These are phyloP conservation scores for Colletotrichum echinochloae DNA, from an alignment of 2,329 filamentous ascomycete species.

Conservation along the genomic window DNA sequence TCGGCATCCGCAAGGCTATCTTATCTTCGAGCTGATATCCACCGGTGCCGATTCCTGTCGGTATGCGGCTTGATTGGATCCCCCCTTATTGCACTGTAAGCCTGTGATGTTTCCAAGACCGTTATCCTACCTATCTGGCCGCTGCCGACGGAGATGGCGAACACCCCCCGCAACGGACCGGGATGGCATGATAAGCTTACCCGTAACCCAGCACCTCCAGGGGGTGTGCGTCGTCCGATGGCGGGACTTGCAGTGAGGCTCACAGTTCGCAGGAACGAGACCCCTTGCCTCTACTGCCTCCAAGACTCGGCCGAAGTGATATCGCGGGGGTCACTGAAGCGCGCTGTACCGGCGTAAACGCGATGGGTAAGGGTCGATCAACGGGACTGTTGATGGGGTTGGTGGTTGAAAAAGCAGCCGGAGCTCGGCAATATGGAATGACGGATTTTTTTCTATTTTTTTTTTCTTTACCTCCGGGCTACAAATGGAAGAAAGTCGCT, in stretches of 20 bases:
- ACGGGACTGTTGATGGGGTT: neutral
- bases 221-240: constrained; percentile 8
- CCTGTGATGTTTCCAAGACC: constrained; percentile 18
- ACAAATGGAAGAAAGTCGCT: constrained; percentile 7
- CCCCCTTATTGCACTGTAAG: constrained; percentile 18
- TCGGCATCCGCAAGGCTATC: neutral
- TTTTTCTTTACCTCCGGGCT: neutral
- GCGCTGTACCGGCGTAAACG: neutral
- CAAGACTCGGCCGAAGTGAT: neutral
- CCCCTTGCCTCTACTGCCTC: neutral
- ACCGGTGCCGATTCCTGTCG: constrained; percentile 12
- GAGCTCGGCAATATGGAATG: constrained; percentile 18
- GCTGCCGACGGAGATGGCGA: neutral
- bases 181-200: constrained; percentile 33
- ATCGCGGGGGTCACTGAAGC: neutral
- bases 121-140: constrained; percentile 27
- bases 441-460: neutral
- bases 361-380: neutral
- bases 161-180: constrained; percentile 9
- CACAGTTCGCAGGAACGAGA: neutral
- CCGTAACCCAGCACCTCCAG: constrained; percentile 21
- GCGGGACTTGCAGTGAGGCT: too few species aligned
- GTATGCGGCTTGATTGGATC: constrained; percentile 18
- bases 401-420: neutral
- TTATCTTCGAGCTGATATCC: constrained; percentile 9